Conservation (phyloP, 2,329 filamentous ascomycete species). For the Diaporthe helianthi region DNA sequence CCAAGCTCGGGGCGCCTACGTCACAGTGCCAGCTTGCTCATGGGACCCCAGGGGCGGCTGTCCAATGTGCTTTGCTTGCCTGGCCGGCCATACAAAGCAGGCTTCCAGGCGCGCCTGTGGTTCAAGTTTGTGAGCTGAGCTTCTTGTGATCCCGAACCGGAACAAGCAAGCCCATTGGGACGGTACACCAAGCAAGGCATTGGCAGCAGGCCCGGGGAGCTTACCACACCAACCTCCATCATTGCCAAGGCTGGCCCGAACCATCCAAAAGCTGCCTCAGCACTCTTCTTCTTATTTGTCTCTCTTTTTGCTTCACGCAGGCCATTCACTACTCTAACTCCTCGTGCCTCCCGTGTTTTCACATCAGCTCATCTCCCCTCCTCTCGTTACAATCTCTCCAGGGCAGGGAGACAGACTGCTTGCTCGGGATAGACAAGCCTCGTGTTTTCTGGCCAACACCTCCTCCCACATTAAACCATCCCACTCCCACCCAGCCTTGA, state of each 20-base stretch:
- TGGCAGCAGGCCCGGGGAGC: constrained; percentile 6
- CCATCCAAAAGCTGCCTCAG: not conserved
- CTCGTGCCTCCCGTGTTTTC: not conserved
- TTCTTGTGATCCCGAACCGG: constrained; percentile 14
- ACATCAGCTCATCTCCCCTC: constrained; percentile 2
- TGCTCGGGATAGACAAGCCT: not conserved
- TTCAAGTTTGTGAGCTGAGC: not conserved
- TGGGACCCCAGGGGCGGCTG: constrained; percentile 7
- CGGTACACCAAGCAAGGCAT: constrained; percentile 13
- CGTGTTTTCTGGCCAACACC: not conserved
- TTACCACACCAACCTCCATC: constrained; percentile 23
- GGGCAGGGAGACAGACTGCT: constrained; percentile 8
- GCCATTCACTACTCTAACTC: not conserved
- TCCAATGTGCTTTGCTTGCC: constrained; percentile 21
- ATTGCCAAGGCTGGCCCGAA: not conserved
- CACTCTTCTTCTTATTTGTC: constrained; percentile 9
- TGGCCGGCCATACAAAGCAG: constrained; percentile 9
- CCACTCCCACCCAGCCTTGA: not conserved
- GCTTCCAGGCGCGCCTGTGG: not conserved
- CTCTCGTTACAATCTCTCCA: constrained; percentile 10
- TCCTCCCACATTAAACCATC: not conserved
- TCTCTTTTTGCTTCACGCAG: constrained; percentile 25
- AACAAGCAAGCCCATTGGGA: constrained; percentile 12
- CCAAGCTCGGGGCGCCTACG: not conserved
- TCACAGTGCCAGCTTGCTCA: constrained; percentile 3